Conservation (phyloP, 2,329 filamentous ascomycete species). For the Pestalotiopsis sp. region DNA sequence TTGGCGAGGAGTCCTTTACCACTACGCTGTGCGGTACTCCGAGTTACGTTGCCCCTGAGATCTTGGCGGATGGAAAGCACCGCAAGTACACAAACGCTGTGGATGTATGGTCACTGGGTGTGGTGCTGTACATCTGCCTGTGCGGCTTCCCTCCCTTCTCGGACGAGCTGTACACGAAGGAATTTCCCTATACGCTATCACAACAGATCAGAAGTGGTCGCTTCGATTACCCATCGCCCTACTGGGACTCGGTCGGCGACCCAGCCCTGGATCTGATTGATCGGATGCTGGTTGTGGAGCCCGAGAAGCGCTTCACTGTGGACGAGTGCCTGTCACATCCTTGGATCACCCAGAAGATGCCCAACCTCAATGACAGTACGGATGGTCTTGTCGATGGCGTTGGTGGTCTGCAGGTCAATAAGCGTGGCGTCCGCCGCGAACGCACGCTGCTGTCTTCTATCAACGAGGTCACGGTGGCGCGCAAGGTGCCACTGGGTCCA, state of each 20-base stretch:
- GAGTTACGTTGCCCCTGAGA: conserved; percentile 94
- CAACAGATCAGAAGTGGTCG: conserved; percentile 87
- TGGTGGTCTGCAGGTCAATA: conserved; percentile 77
- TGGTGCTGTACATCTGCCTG: conserved; percentile 92
- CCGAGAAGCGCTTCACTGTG: conserved; percentile 79
- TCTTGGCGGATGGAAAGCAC: conserved; percentile 77
- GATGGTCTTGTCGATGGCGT: conserved; percentile 90
- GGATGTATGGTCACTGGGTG: conserved; percentile 91
- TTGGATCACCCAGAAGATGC: conserved; percentile 70
- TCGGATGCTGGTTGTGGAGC: conserved; percentile 87
- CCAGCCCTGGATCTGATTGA: conserved; percentile 91
- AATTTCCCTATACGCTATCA: conserved; percentile 83
- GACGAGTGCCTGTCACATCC: conserved; percentile 90
- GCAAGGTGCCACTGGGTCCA: conserved; percentile 58
- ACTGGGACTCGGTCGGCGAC: conserved; percentile 89
- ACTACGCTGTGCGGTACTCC: conserved; percentile 97
- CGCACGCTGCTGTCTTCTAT: conserved; percentile 81
- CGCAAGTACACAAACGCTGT: conserved; percentile 93
- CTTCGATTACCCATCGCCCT: conserved; percentile 94
- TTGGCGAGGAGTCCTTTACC: conserved; percentile 97
- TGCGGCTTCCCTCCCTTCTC: conserved; percentile 96
- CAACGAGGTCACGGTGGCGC: conserved; percentile 65
- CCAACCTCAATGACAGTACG: conserved; percentile 78
- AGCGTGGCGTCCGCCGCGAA: conserved; percentile 77
- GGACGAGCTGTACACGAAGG: conserved; percentile 79